Evolutionary conservation across 176 grass and related monocot genomes (phyloP).

Genomic region (Oryza meyeriana): DNA sequence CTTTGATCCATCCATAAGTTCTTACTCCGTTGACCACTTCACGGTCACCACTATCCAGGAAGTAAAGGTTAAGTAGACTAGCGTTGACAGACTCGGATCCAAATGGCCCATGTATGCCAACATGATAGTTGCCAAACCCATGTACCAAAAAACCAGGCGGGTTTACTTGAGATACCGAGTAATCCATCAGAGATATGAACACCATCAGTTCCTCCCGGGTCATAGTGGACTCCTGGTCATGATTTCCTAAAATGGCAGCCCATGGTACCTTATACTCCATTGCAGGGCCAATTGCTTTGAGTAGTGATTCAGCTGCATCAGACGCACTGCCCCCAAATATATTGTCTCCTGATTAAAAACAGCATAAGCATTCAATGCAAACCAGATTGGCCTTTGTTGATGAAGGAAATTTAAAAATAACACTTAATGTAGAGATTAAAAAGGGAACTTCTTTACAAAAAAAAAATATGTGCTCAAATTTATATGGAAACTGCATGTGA

Average conservation of each 20-base stretch:
- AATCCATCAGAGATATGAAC: conserved; percentile 92
- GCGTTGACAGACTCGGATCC: conserved; percentile 60
- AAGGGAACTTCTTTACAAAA: neutral
- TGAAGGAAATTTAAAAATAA: neutral
- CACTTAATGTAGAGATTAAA: neutral
- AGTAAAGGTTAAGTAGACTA: conserved; percentile 89
- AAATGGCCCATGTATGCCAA: conserved; percentile 65
- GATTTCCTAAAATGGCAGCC: conserved; percentile 90
- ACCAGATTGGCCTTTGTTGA: neutral
- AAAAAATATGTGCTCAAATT: neutral
- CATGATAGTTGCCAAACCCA: conserved; percentile 86
- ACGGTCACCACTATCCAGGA: conserved; percentile 81
- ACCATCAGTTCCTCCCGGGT: conserved; percentile 72
- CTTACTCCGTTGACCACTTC: conserved; percentile 56
- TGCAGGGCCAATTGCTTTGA: conserved; percentile 69
- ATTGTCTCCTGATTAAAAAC: conserved; percentile 73
- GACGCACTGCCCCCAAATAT: conserved; percentile 92
- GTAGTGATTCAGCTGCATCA: conserved; percentile 90
- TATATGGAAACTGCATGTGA: neutral
- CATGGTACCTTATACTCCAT: conserved; percentile 70
- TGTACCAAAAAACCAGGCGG: conserved; percentile 69
- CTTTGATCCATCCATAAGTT: conserved; percentile 93
- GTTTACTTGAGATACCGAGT: conserved; percentile 85
- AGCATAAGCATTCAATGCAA: conserved; percentile 10
- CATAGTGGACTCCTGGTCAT: conserved; percentile 97